Conservation (phyloP, 164 flowering plant genomes). For the Echeveria elegans region DNA sequence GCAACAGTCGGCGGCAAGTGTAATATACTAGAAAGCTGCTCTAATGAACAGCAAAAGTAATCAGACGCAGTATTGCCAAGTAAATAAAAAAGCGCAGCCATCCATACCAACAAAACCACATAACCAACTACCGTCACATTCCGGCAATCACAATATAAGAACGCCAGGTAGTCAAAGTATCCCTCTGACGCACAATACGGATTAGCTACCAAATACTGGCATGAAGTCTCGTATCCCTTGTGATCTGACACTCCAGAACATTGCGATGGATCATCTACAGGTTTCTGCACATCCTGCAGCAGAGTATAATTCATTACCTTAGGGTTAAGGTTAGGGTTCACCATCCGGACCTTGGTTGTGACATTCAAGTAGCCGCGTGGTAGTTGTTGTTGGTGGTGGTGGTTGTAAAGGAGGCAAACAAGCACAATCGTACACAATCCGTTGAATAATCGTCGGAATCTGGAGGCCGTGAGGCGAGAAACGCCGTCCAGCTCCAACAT, state of each 20-base stretch:
- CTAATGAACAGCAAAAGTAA: constrained; percentile 86
- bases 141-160: constrained; percentile 66
- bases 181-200: constrained; percentile 58
- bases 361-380: neutral
- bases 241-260: neutral
- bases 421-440: neutral
- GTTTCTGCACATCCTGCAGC: neutral
- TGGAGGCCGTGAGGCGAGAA: neutral
- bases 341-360: neutral
- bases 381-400: neutral
- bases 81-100: constrained; percentile 70
- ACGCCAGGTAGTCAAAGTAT: constrained; percentile 56
- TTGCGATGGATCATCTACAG: neutral
- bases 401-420: neutral
- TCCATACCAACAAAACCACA: constrained; percentile 57
- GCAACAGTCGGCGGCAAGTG: constrained; percentile 87
- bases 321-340: neutral
- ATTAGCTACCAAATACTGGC: constrained; percentile 61
- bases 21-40: constrained; percentile 66
- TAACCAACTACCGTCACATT: constrained; percentile 37
- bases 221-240: constrained; percentile 13
- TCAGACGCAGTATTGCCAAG: constrained; percentile 96
- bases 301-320: neutral
- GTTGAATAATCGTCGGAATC: neutral
- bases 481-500: neutral